phyloP scores from a whole-genome alignment of 306 rosid species.

The Ceratonia siliqua region DNA sequence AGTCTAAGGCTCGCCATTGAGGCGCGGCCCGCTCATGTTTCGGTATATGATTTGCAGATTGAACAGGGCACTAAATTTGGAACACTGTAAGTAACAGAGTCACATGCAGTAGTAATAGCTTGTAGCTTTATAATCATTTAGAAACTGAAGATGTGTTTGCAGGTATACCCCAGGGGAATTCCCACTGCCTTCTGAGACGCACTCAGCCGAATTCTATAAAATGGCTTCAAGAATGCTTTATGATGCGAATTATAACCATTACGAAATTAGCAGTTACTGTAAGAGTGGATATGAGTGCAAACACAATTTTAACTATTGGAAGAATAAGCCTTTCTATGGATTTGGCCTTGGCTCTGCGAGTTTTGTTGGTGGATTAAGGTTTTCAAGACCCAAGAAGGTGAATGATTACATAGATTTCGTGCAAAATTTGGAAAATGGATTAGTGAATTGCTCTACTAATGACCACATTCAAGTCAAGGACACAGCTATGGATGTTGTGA shows the following conservation, averaged over 20 bases:
- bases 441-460: slow-evolving; percentile 43
- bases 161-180: slow-evolving; percentile 88
- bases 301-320: slow-evolving; percentile 88
- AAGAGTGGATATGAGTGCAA: slow-evolving; percentile 80
- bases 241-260: slow-evolving; percentile 68
- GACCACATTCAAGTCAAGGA: slow-evolving; percentile 49
- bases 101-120: not conserved
- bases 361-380: slow-evolving; percentile 71
- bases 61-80: slow-evolving; percentile 93
- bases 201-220: slow-evolving; percentile 78
- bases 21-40: slow-evolving; percentile 75
- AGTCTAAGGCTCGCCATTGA: slow-evolving; percentile 70
- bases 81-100: slow-evolving; percentile 52
- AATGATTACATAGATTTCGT: slow-evolving; percentile 66
- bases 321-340: slow-evolving; percentile 81
- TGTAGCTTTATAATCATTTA: slow-evolving; percentile 24
- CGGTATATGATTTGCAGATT: slow-evolving; percentile 88
- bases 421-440: slow-evolving; percentile 67
- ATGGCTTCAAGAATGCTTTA: slow-evolving; percentile 73
- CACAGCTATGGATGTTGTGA: slow-evolving; percentile 71
- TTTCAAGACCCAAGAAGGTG: slow-evolving; percentile 78
- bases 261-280: slow-evolving; percentile 93
- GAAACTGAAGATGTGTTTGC: slow-evolving; percentile 36
- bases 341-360: slow-evolving; percentile 93
- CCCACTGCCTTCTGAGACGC: slow-evolving; percentile 85